Evolutionary conservation across 2,329 filamentous ascomycete species (phyloP).

Genomic region (Stagonosporopsis rhizophila): DNA sequence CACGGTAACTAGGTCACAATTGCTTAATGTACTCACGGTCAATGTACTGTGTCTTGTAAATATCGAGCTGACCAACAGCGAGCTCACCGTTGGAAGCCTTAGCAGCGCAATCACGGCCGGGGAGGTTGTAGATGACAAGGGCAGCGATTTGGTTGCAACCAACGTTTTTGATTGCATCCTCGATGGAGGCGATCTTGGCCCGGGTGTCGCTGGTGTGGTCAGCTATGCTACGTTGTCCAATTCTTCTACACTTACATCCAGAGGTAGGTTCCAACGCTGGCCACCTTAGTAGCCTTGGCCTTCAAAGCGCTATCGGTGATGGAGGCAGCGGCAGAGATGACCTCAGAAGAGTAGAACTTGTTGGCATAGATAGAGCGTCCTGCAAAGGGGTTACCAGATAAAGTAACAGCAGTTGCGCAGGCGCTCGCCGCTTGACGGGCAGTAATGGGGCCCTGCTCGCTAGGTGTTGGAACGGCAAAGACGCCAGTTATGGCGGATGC

Average conservation of each 20-base stretch:
- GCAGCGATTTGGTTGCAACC: constrained; percentile 58
- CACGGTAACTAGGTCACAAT: neutral
- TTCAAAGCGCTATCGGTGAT: constrained; percentile 59
- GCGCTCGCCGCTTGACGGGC: constrained; percentile 39
- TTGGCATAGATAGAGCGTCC: constrained; percentile 61
- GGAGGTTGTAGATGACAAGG: constrained; percentile 70
- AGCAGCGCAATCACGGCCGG: constrained; percentile 70
- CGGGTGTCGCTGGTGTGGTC: constrained; percentile 57
- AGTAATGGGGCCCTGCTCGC: constrained; percentile 44
- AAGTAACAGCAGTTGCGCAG: constrained; percentile 47
- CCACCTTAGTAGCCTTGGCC: constrained; percentile 57
- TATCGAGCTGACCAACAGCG: constrained; percentile 59
- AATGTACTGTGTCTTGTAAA: constrained; percentile 62
- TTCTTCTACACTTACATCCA: constrained; percentile 57
- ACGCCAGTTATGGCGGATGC: constrained; percentile 46
- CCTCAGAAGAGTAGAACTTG: constrained; percentile 62
- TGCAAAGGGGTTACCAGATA: constrained; percentile 61
- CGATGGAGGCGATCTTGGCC: constrained; percentile 56
- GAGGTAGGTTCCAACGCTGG: constrained; percentile 60
- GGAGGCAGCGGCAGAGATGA: constrained; percentile 65
- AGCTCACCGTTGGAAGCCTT: constrained; percentile 71
- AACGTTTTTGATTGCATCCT: constrained; percentile 59
- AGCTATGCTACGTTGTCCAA: neutral
- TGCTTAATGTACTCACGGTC: constrained; percentile 48
- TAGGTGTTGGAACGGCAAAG: constrained; percentile 44